A percentile compares a stretch with the other conserved stretches of the same genome.
Evolutionary conservation across 208 protist genomes (phyloP).

Genomic region (Trypanosoma congolense): DNA sequence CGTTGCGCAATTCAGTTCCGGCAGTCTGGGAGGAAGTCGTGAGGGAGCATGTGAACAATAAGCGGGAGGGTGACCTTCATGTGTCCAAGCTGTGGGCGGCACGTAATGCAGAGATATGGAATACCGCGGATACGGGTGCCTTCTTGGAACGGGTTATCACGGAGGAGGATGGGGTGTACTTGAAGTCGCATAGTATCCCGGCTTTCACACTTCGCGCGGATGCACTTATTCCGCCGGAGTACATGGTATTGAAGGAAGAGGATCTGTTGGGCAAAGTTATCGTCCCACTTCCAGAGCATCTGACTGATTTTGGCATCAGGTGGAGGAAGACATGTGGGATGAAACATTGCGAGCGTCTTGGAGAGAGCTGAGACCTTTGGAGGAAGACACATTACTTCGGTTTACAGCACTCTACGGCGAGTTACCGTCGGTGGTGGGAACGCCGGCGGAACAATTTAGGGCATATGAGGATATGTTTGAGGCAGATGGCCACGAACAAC

Average conservation of each 20-base stretch:
- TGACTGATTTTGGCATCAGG: slow-evolving; percentile 24
- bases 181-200: slow-evolving; percentile 1
- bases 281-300: slow-evolving; percentile 43
- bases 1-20: slow-evolving; percentile 19
- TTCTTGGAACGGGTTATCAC: slow-evolving; percentile 23
- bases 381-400: slow-evolving; percentile 31
- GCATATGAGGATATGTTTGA: slow-evolving; percentile 23
- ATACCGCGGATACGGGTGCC: slow-evolving; percentile 29
- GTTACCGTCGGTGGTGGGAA: slow-evolving; percentile 6
- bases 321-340: slow-evolving; percentile 25
- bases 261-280: slow-evolving; percentile 35
- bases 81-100: slow-evolving; percentile 47
- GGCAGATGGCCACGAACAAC: slow-evolving; percentile 9
- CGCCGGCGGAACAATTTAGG: slow-evolving; percentile 9
- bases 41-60: slow-evolving; percentile 15
- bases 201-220: neutral
- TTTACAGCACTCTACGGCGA: slow-evolving; percentile 31
- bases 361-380: slow-evolving; percentile 9
- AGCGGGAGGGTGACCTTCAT: slow-evolving; percentile 12
- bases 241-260: slow-evolving; percentile 27
- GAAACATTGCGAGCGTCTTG: slow-evolving; percentile 4
- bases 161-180: slow-evolving; percentile 14
- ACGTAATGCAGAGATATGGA: slow-evolving; percentile 81
- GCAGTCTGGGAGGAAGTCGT: slow-evolving; percentile 18
- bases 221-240: slow-evolving; percentile 4